Evolutionary conservation across 148 eudicot genomes (phyloP).

Genomic region (Selenicereus undatus): DNA sequence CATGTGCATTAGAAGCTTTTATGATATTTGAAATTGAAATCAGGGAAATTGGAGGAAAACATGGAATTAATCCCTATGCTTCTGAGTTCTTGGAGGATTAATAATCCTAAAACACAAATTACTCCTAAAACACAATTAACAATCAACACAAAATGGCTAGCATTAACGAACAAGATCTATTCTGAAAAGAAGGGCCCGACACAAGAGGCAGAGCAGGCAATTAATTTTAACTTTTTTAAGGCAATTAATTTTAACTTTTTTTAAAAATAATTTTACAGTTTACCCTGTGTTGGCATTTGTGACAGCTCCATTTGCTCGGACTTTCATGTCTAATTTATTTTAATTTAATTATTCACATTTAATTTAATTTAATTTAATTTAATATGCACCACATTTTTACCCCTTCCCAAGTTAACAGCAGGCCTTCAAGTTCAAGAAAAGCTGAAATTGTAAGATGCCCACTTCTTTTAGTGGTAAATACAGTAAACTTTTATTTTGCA

Average conservation of each 20-base stretch:
- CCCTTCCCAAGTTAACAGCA: background rate
- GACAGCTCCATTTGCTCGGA: background rate
- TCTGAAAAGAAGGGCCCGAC: conserved; percentile 11
- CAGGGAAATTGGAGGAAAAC: conserved; percentile 1
- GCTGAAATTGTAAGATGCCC: background rate
- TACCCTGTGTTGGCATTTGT: conserved; percentile 11
- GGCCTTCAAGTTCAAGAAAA: background rate
- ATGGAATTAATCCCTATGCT: conserved; percentile 21
- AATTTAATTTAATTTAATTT: background rate
- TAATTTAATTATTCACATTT: too few species aligned
- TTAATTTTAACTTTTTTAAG: background rate
- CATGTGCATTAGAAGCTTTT: too few species aligned
- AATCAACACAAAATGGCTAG: background rate
- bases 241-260: background rate
- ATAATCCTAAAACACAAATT: conserved; percentile 15
- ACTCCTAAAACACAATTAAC: background rate
- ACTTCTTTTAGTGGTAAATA: background rate
- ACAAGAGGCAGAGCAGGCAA: background rate
- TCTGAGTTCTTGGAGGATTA: conserved; percentile 17
- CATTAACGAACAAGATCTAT: conserved; percentile 22
- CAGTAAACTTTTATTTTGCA: too few species aligned
- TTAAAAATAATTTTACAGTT: background rate
- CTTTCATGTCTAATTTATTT: background rate
- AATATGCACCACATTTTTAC: background rate
- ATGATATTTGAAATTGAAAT: too few species aligned